Conservation (phyloP, 2,329 filamentous ascomycete genomes). For the Aspergillus oerlinghausenensis region DNA sequence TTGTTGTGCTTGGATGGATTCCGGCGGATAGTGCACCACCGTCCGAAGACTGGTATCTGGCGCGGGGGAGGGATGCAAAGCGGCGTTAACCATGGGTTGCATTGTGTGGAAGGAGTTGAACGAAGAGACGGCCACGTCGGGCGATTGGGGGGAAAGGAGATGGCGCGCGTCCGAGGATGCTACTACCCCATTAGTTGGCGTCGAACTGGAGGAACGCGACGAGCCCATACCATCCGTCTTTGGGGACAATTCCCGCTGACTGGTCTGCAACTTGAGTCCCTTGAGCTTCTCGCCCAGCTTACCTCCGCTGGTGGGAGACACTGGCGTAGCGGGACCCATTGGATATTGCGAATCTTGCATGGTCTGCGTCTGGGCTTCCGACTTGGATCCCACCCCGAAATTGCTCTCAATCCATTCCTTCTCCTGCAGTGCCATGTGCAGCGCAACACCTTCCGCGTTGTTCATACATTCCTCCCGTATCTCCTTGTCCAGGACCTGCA, state of each 20-base stretch:
- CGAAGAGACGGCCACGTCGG: slow-evolving; percentile 60
- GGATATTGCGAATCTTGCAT: slow-evolving; percentile 23
- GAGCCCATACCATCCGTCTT: slow-evolving; percentile 48
- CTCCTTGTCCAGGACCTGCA: slow-evolving; percentile 70
- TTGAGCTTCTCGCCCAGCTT: slow-evolving; percentile 74
- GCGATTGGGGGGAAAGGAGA: slow-evolving; percentile 58
- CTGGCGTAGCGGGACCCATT: slow-evolving; percentile 52
- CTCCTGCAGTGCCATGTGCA: slow-evolving; percentile 80
- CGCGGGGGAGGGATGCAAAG: slow-evolving; percentile 5
- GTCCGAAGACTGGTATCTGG: slow-evolving; percentile 26
- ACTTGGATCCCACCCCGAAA: slow-evolving; percentile 59
- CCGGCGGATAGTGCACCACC: slow-evolving; percentile 37
- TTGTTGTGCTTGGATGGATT: slow-evolving; percentile 35
- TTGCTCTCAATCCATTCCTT: slow-evolving; percentile 80
- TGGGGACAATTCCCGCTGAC: slow-evolving; percentile 58
- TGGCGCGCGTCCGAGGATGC: slow-evolving; percentile 30
- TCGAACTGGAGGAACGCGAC: neutral
- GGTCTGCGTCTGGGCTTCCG: slow-evolving; percentile 30
- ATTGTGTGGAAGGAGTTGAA: slow-evolving; percentile 57
- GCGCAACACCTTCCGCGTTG: slow-evolving; percentile 75
- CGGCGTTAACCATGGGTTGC: slow-evolving; percentile 13
- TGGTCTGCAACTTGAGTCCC: slow-evolving; percentile 73
- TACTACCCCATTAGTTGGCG: slow-evolving; percentile 8
- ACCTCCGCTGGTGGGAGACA: slow-evolving; percentile 60
- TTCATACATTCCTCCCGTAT: slow-evolving; percentile 67